Evolutionary conservation across 2,329 filamentous ascomycete species (phyloP).

Genomic region (Xylariaceae sp.): DNA sequence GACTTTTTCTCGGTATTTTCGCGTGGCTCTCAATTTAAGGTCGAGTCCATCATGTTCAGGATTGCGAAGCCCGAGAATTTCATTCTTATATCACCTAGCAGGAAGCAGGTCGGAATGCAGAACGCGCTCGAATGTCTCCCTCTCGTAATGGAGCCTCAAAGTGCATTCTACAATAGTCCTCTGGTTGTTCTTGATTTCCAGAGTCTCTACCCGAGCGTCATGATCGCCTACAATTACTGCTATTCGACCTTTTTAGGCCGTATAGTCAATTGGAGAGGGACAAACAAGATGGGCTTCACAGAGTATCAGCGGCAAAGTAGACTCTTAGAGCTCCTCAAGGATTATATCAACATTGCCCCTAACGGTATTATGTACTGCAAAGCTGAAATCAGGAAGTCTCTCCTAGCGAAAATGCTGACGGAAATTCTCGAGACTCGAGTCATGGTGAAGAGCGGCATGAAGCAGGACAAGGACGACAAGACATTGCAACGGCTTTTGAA

Average conservation of each 20-base stretch:
- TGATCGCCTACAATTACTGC: constrained; percentile 99
- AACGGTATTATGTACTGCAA: constrained; percentile 97
- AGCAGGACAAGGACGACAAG: constrained; percentile 83
- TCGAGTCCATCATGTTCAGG: constrained; percentile 97
- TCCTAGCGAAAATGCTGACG: constrained; percentile 92
- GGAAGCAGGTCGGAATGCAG: constrained; percentile 87
- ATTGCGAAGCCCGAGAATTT: constrained; percentile 98
- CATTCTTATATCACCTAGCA: constrained; percentile 80
- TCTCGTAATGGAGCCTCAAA: constrained; percentile 95
- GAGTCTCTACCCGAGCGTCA: constrained; percentile 91
- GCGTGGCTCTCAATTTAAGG: constrained; percentile 94
- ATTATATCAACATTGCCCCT: constrained; percentile 86
- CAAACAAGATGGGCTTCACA: constrained; percentile 90
- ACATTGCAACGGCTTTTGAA: constrained; percentile 81
- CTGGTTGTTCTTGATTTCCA: constrained; percentile 92
- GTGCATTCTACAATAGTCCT: constrained; percentile 87
- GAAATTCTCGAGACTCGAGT: constrained; percentile 94
- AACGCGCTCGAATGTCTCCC: constrained; percentile 93
- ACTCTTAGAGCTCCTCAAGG: constrained; percentile 71
- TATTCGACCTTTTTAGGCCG: constrained; percentile 94
- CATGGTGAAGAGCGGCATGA: constrained; percentile 98
- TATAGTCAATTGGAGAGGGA: constrained; percentile 80
- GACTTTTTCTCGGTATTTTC: constrained; percentile 98
- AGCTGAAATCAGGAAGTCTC: constrained; percentile 76
- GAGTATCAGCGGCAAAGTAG: constrained; percentile 76